Base-by-base conservation (phyloP, 805 yeast species). In the Candida patagonica region DNA sequence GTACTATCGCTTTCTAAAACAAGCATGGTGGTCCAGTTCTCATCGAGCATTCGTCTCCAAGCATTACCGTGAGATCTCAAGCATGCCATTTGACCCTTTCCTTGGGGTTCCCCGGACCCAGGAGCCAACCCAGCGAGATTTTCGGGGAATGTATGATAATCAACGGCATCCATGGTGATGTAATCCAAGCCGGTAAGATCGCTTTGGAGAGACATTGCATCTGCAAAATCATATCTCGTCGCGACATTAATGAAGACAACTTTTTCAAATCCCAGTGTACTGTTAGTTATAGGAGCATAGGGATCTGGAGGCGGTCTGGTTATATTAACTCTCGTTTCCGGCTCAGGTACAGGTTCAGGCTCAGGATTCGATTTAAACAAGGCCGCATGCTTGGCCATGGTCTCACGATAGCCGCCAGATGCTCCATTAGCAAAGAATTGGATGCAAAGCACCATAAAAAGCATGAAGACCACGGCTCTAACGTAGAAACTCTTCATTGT, bases 131-230 rank as follows among this genome's bases (percentile, higher is more conserved):
- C 42, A 2, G 32, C 12, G 5, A 29, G 27, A 10, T 37, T 36
- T 3, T 41, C 41, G 20, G 16, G 13, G 16, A 39, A 16, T 5
- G n/a, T 16, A 8, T 27, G 21, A 2, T 21, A 2, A 26, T 21
- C 37, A 24, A 39, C 32, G 3, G 34, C 44, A 21, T 26, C 37
- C 17, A 22, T 26, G 8, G 20, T 26, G 6, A 12, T 27, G 27
- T 23, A 20, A n/a, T 22, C 17, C 12, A 33, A 3, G n/a, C 42
- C 47, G 6, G 47, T 20, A n/a, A 43, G 30, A 2, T 29, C 10
- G 26, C 42, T 30, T 25, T 45, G 48, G 27, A 45, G 17, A 5
- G 43, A 15, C 44, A 45, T 35, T 35, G 45, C 46, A 37, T 45
- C 48, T 19, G 35, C 42, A 10, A 23, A 30, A 25, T 45, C 45